Evolutionary conservation across 2,329 filamentous ascomycete species (phyloP).

Genomic region (Nigrospora osmanthi): DNA sequence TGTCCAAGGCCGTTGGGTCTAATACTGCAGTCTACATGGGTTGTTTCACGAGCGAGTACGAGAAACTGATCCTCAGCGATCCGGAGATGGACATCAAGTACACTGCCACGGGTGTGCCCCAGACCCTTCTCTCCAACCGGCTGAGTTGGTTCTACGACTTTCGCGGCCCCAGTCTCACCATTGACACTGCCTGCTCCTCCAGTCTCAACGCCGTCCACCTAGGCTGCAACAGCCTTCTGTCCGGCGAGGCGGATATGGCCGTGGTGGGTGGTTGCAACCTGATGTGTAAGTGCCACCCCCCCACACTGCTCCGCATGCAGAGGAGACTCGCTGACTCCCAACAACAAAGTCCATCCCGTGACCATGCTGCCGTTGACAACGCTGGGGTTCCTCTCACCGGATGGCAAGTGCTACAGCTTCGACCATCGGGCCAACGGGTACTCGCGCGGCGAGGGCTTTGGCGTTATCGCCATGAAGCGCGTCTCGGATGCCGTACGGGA

Average conservation of each 20-base stretch:
- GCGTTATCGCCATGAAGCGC: slow-evolving; percentile 49
- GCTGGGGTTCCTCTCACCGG: slow-evolving; percentile 42
- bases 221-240: slow-evolving; percentile 26
- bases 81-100: no score
- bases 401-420: slow-evolving; percentile 44
- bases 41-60: no score
- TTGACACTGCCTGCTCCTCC: slow-evolving; percentile 38
- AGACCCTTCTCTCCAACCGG: slow-evolving; percentile 19
- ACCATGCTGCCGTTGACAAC: slow-evolving; percentile 49
- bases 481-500: slow-evolving; percentile 48
- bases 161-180: slow-evolving; percentile 28
- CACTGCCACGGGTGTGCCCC: no score
- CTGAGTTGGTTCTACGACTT: slow-evolving; percentile 32
- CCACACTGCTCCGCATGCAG: slow-evolving; percentile 19
- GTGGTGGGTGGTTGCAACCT: slow-evolving; percentile 33
- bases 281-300: slow-evolving; percentile 32
- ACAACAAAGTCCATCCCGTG: slow-evolving; percentile 35
- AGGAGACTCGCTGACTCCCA: no score
- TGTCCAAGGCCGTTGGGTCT: no score
- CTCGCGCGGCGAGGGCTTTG: slow-evolving; percentile 55
- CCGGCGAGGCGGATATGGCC: slow-evolving; percentile 23
- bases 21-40: no score
- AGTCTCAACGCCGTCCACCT: slow-evolving; percentile 32
- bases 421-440: slow-evolving; percentile 54
- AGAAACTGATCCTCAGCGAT: no score